These are phyloP conservation scores for Ogataea nitratoaversa DNA, from an alignment of 805 yeast species.

Conservation along the genomic window DNA sequence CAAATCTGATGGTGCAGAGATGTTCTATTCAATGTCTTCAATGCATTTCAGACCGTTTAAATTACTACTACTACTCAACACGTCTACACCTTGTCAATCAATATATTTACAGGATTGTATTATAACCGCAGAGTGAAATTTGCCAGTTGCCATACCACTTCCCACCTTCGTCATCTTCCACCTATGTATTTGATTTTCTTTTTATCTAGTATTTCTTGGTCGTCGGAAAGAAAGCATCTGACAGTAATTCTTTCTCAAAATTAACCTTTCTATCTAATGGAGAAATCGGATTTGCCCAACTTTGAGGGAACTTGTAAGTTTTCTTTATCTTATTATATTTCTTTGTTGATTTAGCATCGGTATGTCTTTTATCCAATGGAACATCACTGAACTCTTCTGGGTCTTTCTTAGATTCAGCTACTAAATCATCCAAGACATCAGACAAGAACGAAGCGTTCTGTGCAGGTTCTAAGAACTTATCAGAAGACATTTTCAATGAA, in stretches of 20 bases:
- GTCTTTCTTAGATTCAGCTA: slow-evolving; percentile 60
- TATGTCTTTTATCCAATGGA: slow-evolving; percentile 78
- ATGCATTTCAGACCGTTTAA: too few species aligned
- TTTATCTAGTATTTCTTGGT: too few species aligned
- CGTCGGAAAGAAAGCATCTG: background rate
- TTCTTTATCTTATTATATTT: slow-evolving; percentile 38
- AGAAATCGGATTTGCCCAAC: slow-evolving; percentile 74
- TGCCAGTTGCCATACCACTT: too few species aligned
- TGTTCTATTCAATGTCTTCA: too few species aligned
- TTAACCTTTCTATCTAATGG: slow-evolving; percentile 49
- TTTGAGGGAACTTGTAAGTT: slow-evolving; percentile 60
- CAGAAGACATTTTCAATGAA: slow-evolving; percentile 59
- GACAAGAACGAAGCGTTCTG: slow-evolving; percentile 79
- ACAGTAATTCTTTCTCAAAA: slow-evolving; percentile 17
- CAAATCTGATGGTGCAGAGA: too few species aligned
- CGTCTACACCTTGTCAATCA: too few species aligned
- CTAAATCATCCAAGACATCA: slow-evolving; percentile 55
- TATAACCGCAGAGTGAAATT: too few species aligned
- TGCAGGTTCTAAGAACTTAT: slow-evolving; percentile 67
- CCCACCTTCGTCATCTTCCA: too few species aligned
- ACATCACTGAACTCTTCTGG: slow-evolving; percentile 65
- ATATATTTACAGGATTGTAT: too few species aligned
- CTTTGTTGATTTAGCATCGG: slow-evolving; percentile 39
- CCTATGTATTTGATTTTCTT: too few species aligned
- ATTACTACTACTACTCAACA: too few species aligned